These are phyloP conservation scores for Penicillium turbatum DNA, from an alignment of 495 filamentous ascomycete species.

Conservation along the genomic window DNA sequence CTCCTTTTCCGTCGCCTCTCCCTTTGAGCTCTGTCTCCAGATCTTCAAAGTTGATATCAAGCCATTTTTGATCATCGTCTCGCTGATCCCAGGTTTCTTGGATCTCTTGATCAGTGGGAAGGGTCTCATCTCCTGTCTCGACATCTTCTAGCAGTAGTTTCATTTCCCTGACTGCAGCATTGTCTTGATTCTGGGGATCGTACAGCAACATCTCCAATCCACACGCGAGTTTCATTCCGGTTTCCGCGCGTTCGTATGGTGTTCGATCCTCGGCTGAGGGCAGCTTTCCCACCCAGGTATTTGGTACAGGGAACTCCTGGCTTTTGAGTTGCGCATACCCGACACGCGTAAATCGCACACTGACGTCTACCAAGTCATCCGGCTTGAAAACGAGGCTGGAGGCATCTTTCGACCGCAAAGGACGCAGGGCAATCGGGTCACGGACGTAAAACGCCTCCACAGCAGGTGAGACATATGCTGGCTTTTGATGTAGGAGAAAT, in stretches of 20 bases:
- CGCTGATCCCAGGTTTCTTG: slow-evolving; percentile 54
- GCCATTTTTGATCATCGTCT: slow-evolving; percentile 85
- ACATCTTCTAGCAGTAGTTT: slow-evolving; percentile 71
- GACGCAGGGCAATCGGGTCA: slow-evolving; percentile 72
- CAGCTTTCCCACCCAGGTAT: slow-evolving; percentile 51
- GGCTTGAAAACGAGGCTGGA: slow-evolving; percentile 61
- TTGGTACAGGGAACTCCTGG: slow-evolving; percentile 75
- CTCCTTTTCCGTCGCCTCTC: slow-evolving; percentile 32
- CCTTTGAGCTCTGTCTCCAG: slow-evolving; percentile 78
- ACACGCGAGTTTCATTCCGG: slow-evolving; percentile 85
- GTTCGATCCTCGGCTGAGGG: slow-evolving; percentile 32
- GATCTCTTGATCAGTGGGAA: slow-evolving; percentile 75
- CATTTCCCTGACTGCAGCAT: slow-evolving; percentile 64
- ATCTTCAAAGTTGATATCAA: slow-evolving; percentile 85
- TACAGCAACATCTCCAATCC: slow-evolving; percentile 86
- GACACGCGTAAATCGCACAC: slow-evolving; percentile 76
- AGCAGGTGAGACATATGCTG: slow-evolving; percentile 72
- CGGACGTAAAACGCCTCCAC: slow-evolving; percentile 91
- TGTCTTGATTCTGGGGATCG: slow-evolving; percentile 61
- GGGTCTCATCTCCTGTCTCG: slow-evolving; percentile 49
- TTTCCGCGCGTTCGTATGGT: slow-evolving; percentile 52
- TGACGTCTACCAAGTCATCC: slow-evolving; percentile 71
- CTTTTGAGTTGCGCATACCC: slow-evolving; percentile 87
- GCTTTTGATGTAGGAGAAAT: slow-evolving; percentile 68
- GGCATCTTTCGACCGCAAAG: slow-evolving; percentile 51